Evolutionary conservation across 2,329 filamentous ascomycete genomes (phyloP), one percentile per base, ranked within the genome.

Genomic region (Verruconis gallopava): DNA sequence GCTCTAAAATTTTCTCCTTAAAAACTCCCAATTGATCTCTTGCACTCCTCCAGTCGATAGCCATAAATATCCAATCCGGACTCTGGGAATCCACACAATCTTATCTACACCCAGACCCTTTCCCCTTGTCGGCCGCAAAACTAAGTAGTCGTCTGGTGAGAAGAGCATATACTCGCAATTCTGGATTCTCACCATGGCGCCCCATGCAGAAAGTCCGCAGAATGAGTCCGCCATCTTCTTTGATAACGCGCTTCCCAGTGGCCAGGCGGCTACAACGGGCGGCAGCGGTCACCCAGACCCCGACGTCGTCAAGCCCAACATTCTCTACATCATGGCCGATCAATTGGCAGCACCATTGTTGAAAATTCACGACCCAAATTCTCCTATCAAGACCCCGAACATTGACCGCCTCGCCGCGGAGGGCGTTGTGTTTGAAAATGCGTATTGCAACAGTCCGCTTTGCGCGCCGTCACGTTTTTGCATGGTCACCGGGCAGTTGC

Each of bases 261-360:
- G 6, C 33, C 12, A 18, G 11, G 9, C 33, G n/a, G 12, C 14
- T 13, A 15, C 11, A 36, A 6, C 33, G 6, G 25, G 9, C 25
- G n/a, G 9, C 6, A 36, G 17, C 17, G 40, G 40, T 3, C 30
- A 42, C n/a, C 19, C 25, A 19, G 15, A 14, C n/a, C 22, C 22
- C n/a, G 13, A 35, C 21, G 25, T 54, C 2, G 50, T 53, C 38
- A 72, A 71, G 57, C 81, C 81, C 47, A 88, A 88, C 62, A 83
- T 89, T 51, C 70, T 88, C 37, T 94, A 91, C 69, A 93, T 95
- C 66, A 94, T 95, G 86, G 88, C 88, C 42, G 88, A 95, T 64
- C 88, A 95, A 67, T 77, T 95, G 60, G 83, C 88, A 14, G 88
- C 88, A 20, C 88, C 88, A 14, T 73, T 88, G 51, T 75, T 95